Evolutionary conservation across 768 basidiomycete species (phyloP).

Genomic region (Imleria badia): DNA sequence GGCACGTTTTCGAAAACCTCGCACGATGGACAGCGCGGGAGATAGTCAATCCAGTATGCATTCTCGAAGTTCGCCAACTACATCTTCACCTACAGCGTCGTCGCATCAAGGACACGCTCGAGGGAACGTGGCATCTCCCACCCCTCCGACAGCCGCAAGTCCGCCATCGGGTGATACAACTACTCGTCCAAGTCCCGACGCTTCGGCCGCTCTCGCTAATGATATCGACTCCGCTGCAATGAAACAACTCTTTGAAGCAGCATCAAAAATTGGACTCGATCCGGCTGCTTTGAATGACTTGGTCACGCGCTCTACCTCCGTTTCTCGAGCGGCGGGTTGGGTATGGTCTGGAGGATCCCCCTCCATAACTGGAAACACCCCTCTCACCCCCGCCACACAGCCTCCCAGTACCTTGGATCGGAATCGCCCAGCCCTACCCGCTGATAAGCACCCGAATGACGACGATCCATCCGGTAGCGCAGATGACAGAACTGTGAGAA

Average conservation of each 20-base stretch:
- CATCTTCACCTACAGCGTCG: slow-evolving; percentile 36
- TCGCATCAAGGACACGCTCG: slow-evolving; percentile 33
- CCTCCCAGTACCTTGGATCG: slow-evolving; percentile 10
- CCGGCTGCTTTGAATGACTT: slow-evolving; percentile 68
- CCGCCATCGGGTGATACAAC: slow-evolving; percentile 14
- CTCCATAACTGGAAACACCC: slow-evolving; percentile 4
- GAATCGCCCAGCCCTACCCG: slow-evolving; percentile 14
- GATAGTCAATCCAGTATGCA: slow-evolving; percentile 33
- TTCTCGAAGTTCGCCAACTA: slow-evolving; percentile 32
- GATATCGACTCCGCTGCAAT: slow-evolving; percentile 53
- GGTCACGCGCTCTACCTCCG: slow-evolving; percentile 68
- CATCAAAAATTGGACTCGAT: slow-evolving; percentile 72
- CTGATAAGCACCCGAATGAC: slow-evolving; percentile 28
- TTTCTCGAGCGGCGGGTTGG: slow-evolving; percentile 52
- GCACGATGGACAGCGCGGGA: slow-evolving; percentile 25
- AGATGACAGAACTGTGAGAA: slow-evolving; percentile 31
- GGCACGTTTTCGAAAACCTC: slow-evolving; percentile 62
- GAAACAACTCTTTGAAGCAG: slow-evolving; percentile 74
- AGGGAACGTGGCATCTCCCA: slow-evolving; percentile 31
- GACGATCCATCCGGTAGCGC: slow-evolving; percentile 33
- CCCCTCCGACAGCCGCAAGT: slow-evolving; percentile 9
- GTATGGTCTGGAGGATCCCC: slow-evolving; percentile 32
- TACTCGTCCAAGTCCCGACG: slow-evolving; percentile 25
- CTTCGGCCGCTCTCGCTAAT: slow-evolving; percentile 21
- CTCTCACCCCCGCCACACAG: slow-evolving; percentile 26